Base-by-base conservation (phyloP, 1,284 basidiomycete species). In the Dichomitus squalens region DNA sequence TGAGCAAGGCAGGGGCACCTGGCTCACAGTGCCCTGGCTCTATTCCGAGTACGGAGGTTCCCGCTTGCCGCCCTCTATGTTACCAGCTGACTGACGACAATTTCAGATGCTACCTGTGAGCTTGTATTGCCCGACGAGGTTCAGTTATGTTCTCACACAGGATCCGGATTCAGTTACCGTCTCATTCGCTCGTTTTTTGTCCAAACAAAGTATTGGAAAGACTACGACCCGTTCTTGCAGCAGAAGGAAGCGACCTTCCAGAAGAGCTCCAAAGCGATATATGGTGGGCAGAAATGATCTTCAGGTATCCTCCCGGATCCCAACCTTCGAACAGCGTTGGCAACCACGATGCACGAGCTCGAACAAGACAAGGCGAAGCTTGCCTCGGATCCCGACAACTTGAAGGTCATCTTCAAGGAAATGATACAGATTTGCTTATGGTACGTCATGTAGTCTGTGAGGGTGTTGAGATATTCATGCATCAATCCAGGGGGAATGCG, bases 1-100 rank as follows among this genome's bases (percentile, higher is more conserved):
- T 0, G 68, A 76, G 11, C 72, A 78, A 1, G 76, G 79, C 1
- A 80, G 84, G 60, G 81, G 88, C 64, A 92, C 88, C 0, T 99
- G 96, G 96, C 95, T 95, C 70, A 90, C 84, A 1, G 87, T 92
- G 7, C 92, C 95, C 4, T 98, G 96, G 95, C 80, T 99, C 12
- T 98, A 84, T 70, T 93, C 95, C 58, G 96, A 98, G 86, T 97
- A 78, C 11, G 44, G 31, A 29, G 46, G 7, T 21, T 18, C 25
- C 23, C 16, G 7, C 18, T 20, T 11, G 21, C 3, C 48, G n/a
- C 6, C 20, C 31, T 7, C 6, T 7, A 23, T 14, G n/a, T n/a
- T 2, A 34, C 23, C 29, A 31, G 7, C 29, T 40, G 9, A 29
- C 25, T 31, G 4, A 16, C 7, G n/a, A 25, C 0, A 25, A 4